Evolutionary conservation across 441 rosid species (phyloP).

Genomic region (Hura crepitans): DNA sequence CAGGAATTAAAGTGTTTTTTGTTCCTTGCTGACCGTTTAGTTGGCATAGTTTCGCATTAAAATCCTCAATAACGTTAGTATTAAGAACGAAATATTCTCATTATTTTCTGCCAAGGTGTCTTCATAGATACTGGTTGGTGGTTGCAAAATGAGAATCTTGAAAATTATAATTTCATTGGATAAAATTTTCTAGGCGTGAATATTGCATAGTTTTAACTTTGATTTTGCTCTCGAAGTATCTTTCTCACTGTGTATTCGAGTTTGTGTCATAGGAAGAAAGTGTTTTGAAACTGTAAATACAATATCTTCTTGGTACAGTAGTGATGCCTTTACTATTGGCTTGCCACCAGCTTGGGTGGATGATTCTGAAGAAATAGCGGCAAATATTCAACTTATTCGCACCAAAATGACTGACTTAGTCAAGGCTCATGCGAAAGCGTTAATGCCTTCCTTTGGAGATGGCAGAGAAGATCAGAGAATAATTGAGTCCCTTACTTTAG

Average conservation of each 20-base stretch:
- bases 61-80: neutral
- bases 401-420: conserved; percentile 62
- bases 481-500: conserved; percentile 65
- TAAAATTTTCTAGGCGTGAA: neutral
- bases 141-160: neutral
- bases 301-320: conserved; percentile 14
- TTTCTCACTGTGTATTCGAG: neutral
- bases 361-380: conserved; percentile 68
- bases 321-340: conserved; percentile 36
- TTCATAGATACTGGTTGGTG: neutral
- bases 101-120: neutral
- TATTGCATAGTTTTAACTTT: neutral
- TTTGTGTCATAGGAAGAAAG: neutral
- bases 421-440: conserved; percentile 75
- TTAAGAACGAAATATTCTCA: neutral
- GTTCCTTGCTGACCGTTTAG: neutral
- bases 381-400: conserved; percentile 50
- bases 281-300: neutral
- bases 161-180: neutral
- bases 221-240: conserved; percentile 1
- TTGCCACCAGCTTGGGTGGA: conserved; percentile 84
- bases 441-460: conserved; percentile 87
- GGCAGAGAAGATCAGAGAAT: conserved; percentile 66
- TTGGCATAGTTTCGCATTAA: neutral
- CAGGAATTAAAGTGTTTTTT: neutral